phyloP scores from a whole-genome alignment of 805 yeast species.

The Sporopachydermia quercuum region DNA sequence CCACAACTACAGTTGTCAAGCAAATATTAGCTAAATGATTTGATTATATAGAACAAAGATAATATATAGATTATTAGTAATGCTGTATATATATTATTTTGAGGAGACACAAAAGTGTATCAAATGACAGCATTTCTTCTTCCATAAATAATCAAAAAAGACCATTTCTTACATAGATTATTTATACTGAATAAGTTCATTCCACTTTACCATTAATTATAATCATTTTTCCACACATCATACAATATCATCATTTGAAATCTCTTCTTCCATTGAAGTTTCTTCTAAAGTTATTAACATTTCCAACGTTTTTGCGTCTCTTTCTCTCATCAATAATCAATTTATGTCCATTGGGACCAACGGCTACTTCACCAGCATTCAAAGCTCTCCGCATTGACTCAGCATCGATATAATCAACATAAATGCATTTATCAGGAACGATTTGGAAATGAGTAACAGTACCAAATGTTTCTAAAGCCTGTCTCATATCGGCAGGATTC shows the following conservation, averaged over 20 bases:
- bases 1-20: no score
- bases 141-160: no score
- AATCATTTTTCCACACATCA: no score
- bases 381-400: slow-evolving; percentile 16
- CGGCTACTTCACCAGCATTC: slow-evolving; percentile 15
- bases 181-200: no score
- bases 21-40: no score
- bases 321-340: background rate
- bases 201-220: no score
- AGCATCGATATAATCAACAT: slow-evolving; percentile 21
- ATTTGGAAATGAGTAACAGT: slow-evolving; percentile 19
- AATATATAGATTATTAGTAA: no score
- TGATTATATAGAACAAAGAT: no score
- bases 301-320: slow-evolving; percentile 22
- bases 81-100: no score
- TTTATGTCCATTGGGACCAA: slow-evolving; percentile 10
- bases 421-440: slow-evolving; percentile 18
- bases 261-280: background rate
- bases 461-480: slow-evolving; percentile 18
- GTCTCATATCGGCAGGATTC: slow-evolving; percentile 13
- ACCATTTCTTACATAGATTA: no score
- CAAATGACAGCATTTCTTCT: no score
- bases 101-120: no score
- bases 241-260: background rate
- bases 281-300: background rate